These are phyloP conservation scores for Paramecium caudatum DNA, from an alignment of 73 alveolate species.

Conservation along the genomic window DNA sequence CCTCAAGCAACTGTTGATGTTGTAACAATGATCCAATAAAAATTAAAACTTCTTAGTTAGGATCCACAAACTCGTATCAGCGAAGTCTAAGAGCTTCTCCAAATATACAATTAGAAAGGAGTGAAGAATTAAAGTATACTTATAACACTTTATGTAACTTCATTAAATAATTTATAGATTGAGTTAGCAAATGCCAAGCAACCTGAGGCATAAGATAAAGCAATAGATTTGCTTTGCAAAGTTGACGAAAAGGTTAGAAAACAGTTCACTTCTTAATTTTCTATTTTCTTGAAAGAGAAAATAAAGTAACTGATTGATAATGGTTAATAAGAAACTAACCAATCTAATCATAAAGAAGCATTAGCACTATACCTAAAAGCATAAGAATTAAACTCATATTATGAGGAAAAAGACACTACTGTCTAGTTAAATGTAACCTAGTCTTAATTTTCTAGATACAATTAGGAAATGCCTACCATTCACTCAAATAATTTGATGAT, in stretches of 20 bases:
- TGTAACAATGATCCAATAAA: slow-evolving; percentile 55
- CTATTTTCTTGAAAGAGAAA: slow-evolving; percentile 30
- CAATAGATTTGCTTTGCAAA: slow-evolving; percentile 48
- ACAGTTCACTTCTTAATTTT: slow-evolving; percentile 6
- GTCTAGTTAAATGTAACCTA: slow-evolving; percentile 20
- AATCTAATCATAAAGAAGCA: slow-evolving; percentile 26
- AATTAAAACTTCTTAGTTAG: slow-evolving; percentile 1
- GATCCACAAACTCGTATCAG: neutral
- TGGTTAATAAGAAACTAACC: slow-evolving; percentile 8
- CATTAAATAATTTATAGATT: neutral
- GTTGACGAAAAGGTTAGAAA: slow-evolving; percentile 55
- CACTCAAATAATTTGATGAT: slow-evolving; percentile 32
- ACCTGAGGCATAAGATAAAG: slow-evolving; percentile 63
- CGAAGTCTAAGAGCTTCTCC: slow-evolving; percentile 25
- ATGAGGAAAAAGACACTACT: slow-evolving; percentile 60
- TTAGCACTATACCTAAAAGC: slow-evolving; percentile 34
- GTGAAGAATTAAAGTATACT: slow-evolving; percentile 35
- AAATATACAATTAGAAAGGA: slow-evolving; percentile 11
- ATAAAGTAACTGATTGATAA: slow-evolving; percentile 18
- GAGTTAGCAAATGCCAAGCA: slow-evolving; percentile 32
- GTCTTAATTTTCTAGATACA: neutral
- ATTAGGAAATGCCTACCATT: slow-evolving; percentile 60
- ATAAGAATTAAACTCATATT: slow-evolving; percentile 8
- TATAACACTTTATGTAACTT: slow-evolving; percentile 2
- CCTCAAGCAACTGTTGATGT: slow-evolving; percentile 63